A percentile compares a stretch with the other conserved stretches of the same genome.
Evolutionary conservation across 306 rosid genomes (phyloP).

Genomic region (Oemleria cerasiformis): DNA sequence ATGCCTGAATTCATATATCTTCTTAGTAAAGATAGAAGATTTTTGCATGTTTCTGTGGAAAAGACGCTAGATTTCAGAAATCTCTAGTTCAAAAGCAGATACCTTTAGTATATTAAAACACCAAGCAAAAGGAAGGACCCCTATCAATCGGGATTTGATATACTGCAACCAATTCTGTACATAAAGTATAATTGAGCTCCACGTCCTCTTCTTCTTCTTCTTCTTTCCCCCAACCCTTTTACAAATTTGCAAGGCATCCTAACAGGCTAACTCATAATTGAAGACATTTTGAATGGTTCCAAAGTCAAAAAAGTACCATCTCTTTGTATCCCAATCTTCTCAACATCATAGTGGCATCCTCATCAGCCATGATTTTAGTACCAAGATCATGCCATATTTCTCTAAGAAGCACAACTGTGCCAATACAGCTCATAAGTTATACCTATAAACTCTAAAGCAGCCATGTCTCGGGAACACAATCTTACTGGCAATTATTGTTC

Average conservation of each 20-base stretch:
- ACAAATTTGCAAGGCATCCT: background rate
- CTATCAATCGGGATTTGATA: background rate
- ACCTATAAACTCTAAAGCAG: background rate
- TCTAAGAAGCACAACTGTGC: background rate
- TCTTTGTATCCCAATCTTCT: background rate
- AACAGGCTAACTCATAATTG: background rate
- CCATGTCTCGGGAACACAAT: background rate
- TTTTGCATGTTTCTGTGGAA: background rate
- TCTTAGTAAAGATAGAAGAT: background rate
- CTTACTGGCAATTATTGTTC: background rate
- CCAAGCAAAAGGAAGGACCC: background rate
- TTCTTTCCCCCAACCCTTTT: background rate
- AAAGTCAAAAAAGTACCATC: background rate
- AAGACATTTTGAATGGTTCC: background rate
- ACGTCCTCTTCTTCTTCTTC: background rate
- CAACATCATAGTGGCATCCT: background rate
- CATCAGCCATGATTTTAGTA: background rate
- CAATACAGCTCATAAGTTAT: background rate
- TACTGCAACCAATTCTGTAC: background rate
- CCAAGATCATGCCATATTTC: background rate
- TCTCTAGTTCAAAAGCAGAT: background rate
- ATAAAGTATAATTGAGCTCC: background rate
- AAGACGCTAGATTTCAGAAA: background rate
- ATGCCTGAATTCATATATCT: background rate
- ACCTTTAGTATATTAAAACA: background rate